Conservation (phyloP, 768 basidiomycete species). For the Psilocybe azurescens region DNA sequence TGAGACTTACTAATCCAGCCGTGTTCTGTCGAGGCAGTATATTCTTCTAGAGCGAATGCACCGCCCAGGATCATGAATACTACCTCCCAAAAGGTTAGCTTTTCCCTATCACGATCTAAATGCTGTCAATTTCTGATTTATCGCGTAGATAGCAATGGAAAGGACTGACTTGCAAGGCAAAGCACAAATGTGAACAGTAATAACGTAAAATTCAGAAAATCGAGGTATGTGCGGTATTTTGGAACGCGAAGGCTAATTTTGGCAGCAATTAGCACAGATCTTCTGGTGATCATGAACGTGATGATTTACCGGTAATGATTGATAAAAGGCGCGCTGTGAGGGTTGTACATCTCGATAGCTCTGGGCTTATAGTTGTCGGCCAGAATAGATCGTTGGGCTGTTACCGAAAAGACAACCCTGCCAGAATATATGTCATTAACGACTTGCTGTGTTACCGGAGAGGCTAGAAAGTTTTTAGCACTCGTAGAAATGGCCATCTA, state of each 20-base stretch:
- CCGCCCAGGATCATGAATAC: constrained; percentile 77
- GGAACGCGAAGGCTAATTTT: constrained; percentile 74
- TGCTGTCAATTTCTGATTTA: constrained; percentile 4
- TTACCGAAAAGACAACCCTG: constrained; percentile 69
- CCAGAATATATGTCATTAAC: constrained; percentile 88
- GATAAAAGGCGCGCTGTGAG: constrained; percentile 68
- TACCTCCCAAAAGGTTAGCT: constrained; percentile 65
- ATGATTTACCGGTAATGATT: constrained; percentile 76
- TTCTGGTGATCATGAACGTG: background rate
- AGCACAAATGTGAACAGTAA: constrained; percentile 74
- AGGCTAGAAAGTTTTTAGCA: constrained; percentile 83
- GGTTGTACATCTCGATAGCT: constrained; percentile 75
- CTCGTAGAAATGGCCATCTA: constrained; percentile 90
- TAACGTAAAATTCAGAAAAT: constrained; percentile 77
- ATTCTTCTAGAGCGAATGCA: constrained; percentile 86
- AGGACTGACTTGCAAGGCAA: constrained; percentile 71
- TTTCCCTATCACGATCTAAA: constrained; percentile 59
- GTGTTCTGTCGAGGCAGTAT: constrained; percentile 85
- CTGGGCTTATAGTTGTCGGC: constrained; percentile 90
- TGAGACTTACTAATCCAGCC: constrained; percentile 78
- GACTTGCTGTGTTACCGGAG: constrained; percentile 84
- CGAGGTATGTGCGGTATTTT: constrained; percentile 75
- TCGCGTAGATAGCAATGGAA: background rate
- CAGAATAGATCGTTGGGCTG: constrained; percentile 74
- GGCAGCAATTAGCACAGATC: background rate